Evolutionary conservation across 83 land plant species (phyloP).

Genomic region (Isoetes engelmannii): DNA sequence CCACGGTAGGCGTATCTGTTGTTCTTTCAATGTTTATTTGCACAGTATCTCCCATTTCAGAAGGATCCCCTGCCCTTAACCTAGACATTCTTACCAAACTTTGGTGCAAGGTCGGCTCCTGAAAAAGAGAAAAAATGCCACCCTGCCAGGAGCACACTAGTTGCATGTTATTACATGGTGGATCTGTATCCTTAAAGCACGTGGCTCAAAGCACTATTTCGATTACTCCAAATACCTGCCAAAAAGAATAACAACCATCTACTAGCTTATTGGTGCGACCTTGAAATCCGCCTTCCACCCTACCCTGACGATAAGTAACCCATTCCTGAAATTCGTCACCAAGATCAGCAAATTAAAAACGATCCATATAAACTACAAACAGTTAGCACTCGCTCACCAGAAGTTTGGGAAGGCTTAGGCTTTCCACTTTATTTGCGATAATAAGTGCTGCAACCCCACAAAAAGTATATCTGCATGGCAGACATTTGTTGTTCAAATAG

Average conservation of each 20-base stretch:
- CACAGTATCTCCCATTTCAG: no score
- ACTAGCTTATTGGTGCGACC: constrained; percentile 93
- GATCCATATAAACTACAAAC: neutral
- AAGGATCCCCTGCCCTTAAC: no score
- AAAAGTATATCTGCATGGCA: constrained; percentile 65
- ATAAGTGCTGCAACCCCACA: constrained; percentile 93
- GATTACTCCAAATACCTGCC: constrained; percentile 58
- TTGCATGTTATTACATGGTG: no score
- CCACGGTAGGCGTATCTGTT: neutral
- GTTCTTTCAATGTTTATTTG: no score
- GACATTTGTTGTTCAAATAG: neutral
- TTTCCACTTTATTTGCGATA: constrained; percentile 62
- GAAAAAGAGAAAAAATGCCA: constrained; percentile 40
- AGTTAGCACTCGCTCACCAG: constrained; percentile 49
- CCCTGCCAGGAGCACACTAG: constrained; percentile 37
- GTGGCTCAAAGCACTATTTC: no score
- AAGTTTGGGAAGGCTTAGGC: constrained; percentile 56
- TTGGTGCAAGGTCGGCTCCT: no score
- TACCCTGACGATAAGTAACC: constrained; percentile 82
- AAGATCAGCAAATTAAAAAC: neutral
- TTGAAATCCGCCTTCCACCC: constrained; percentile 83
- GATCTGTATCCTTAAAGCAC: no score
- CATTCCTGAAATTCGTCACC: constrained; percentile 47
- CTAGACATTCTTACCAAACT: no score
- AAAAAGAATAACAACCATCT: constrained; percentile 99